These are phyloP conservation scores for Eucalyptus tenuipes DNA, from an alignment of 345 rosid species.

Conservation along the genomic window DNA sequence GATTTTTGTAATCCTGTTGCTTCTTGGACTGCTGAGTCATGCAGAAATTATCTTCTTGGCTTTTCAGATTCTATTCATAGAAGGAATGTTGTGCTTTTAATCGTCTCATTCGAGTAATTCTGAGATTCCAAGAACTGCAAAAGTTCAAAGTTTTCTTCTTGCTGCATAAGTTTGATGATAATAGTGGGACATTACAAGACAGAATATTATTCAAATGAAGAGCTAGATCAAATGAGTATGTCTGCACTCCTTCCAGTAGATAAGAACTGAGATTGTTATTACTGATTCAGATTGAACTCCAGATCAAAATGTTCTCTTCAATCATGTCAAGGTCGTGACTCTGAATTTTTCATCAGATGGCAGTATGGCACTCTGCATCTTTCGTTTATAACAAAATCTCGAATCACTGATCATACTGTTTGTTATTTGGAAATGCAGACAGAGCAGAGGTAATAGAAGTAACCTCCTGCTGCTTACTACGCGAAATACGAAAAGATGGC, in stretches of 20 bases:
- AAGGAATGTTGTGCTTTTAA: not conserved
- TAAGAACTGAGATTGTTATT: not conserved
- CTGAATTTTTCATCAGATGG: not conserved
- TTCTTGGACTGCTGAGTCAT: not conserved
- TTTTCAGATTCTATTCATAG: not conserved
- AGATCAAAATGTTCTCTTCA: not conserved
- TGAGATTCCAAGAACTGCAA: not conserved
- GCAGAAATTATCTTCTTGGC: not conserved
- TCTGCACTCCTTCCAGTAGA: not conserved
- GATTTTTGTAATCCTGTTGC: not conserved
- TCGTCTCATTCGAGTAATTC: not conserved
- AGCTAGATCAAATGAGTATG: not conserved
- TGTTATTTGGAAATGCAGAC: not conserved
- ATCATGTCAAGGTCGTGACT: not conserved
- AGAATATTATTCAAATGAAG: not conserved
- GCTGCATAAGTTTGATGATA: not conserved
- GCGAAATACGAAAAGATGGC: not conserved
- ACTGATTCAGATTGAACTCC: not conserved
- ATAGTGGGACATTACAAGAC: not conserved
- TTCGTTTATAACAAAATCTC: not conserved
- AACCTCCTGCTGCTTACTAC: not conserved
- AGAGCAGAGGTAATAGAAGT: not conserved
- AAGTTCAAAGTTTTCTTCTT: not conserved
- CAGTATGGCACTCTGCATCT: not conserved
- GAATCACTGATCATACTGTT: not conserved